Conservation (phyloP, 352 stramenopile species). For the Globisporangium recalcitrans region DNA sequence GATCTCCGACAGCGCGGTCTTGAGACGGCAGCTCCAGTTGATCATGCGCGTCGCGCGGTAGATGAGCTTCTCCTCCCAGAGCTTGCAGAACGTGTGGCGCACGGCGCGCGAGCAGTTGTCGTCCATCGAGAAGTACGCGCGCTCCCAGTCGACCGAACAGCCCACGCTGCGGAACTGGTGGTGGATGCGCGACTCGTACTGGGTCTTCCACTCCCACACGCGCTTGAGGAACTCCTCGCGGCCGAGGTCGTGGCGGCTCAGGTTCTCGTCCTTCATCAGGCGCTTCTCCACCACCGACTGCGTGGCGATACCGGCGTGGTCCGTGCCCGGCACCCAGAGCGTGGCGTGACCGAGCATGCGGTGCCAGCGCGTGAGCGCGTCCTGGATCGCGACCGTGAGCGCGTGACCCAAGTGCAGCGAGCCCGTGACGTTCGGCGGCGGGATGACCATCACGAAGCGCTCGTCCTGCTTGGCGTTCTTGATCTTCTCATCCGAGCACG, state of each 20-base stretch:
- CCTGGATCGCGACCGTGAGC: conserved; percentile 97
- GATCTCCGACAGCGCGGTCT: conserved; percentile 94
- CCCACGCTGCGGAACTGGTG: conserved; percentile 90
- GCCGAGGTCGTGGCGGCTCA: conserved; percentile 85
- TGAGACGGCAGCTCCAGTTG: conserved; percentile 99
- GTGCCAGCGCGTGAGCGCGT: conserved; percentile 97
- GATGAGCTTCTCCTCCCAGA: conserved; percentile 92
- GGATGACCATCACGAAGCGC: conserved; percentile 97
- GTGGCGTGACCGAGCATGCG: conserved; percentile 96
- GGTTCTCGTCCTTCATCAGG: conserved; percentile 77
- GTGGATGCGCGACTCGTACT: conserved; percentile 84
- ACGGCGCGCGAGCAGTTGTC: conserved; percentile 96
- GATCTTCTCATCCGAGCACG: conserved; percentile 86
- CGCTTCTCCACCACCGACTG: conserved; percentile 91
- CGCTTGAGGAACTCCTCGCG: conserved; percentile 92
- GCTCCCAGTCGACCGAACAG: conserved; percentile 95
- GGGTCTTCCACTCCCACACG: conserved; percentile 97
- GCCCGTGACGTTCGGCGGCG: conserved; percentile 81
- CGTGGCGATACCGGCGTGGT: conserved; percentile 99
- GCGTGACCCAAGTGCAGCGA: conserved; percentile 98
- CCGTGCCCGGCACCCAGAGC: conserved; percentile 96
- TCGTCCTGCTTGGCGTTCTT: conserved; percentile 72
- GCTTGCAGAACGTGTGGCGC: conserved; percentile 94
- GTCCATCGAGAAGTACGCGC: conserved; percentile 99
- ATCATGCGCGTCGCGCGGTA: conserved; percentile 98